phyloP scores from a whole-genome alignment of 1,284 basidiomycete species.

The Athelia sp. region DNA sequence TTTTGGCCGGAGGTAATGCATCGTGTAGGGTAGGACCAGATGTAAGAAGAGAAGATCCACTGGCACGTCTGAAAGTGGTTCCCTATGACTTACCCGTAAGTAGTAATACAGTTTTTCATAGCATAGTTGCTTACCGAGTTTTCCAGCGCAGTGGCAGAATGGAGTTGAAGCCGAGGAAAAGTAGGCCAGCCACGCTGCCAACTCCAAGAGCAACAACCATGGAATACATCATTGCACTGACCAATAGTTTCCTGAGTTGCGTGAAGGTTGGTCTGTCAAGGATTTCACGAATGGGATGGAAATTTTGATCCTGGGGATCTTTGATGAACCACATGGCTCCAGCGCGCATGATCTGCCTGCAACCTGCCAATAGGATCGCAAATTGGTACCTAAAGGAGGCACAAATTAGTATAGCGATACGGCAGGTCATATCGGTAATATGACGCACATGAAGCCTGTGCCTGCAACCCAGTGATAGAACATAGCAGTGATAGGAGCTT shows the following conservation, averaged over 20 bases:
- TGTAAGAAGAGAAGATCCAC: conserved; percentile 86
- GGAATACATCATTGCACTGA: conserved; percentile 86
- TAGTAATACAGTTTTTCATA: background rate
- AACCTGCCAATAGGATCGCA: conserved; percentile 77
- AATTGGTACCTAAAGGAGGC: conserved; percentile 76
- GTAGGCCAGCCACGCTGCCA: conserved; percentile 61
- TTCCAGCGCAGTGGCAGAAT: conserved; percentile 81
- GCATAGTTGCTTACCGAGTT: conserved; percentile 48
- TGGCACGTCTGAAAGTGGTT: conserved; percentile 78
- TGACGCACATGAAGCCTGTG: conserved; percentile 82
- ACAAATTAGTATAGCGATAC: background rate
- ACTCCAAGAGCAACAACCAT: conserved; percentile 74
- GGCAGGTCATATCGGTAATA: background rate
- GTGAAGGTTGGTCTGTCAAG: conserved; percentile 77
- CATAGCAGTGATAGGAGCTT: conserved; percentile 70
- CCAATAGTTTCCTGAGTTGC: conserved; percentile 80
- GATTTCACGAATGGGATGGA: conserved; percentile 90
- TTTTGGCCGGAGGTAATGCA: conserved; percentile 72
- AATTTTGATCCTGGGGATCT: conserved; percentile 85
- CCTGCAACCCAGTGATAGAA: conserved; percentile 94
- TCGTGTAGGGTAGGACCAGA: conserved; percentile 75
- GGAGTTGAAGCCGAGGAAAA: conserved; percentile 54
- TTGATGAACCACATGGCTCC: conserved; percentile 98
- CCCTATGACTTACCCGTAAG: conserved; percentile 33
- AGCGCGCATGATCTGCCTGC: conserved; percentile 77